Evolutionary conservation across 305 asterid species (phyloP), one percentile per base, ranked within the genome.

Genomic region (Euphrasia arctica): DNA sequence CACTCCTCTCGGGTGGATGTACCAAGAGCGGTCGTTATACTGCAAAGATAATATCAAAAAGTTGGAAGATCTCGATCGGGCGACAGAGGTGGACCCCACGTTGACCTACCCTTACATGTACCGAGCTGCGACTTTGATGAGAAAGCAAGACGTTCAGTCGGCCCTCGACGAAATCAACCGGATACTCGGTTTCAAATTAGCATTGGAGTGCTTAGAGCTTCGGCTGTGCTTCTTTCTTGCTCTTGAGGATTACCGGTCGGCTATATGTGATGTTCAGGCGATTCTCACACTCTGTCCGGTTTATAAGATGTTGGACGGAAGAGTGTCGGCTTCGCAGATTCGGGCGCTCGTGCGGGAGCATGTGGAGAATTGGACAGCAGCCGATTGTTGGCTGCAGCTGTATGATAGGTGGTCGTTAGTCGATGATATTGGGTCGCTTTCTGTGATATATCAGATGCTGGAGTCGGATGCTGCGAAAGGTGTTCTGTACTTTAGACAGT

Each of bases 311-410:
- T 86, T 93, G 64, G 95, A 87, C 52, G 96, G 96, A 56, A 79
- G 95, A 55, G 97, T 88, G 54, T 84, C 88, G 18, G 95, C 94
- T 45, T 75, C 83, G 28, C 95, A 93, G 75, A 82, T 93, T 9
- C 85, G 90, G 31, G 81, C 76, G 10, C 99, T 88, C 56, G 92
- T 93, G 28, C 84, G 87, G 0, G 99, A 90, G 69, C 96, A 93
- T 79, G 95, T 90, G 8, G 96, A 88, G 69, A 82, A 74, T 64
- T 88, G 95, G 99, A 93, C 96, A 31, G 84, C 97, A 7, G 99
- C 99, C 0, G 99, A 93, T 72, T 93, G 96, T 73, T 93, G 99
- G 97, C 82, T 90, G 75, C 99, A 90, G 79, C 83, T 93, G 34
- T 93, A 90, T 47, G 97, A 93, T 72, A 81, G 85, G 72, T 93